Conservation (phyloP, 129 eudicot genomes). For the Chrysanthemum lavandulifolium region DNA sequence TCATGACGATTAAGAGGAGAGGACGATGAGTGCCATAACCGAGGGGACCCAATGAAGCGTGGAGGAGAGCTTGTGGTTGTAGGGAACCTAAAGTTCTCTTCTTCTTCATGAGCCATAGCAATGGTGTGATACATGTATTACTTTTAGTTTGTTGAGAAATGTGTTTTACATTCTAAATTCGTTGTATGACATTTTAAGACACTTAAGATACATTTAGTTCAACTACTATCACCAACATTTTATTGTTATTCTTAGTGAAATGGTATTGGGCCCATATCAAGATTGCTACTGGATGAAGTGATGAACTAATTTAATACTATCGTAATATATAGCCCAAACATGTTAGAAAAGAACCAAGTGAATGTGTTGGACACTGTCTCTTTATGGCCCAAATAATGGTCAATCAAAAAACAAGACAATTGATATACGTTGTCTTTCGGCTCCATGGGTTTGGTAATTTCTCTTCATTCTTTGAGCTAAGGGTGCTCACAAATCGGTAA, state of each 20-base stretch:
- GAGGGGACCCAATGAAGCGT: conserved; percentile 27
- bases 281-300: no score
- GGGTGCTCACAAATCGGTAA: no score
- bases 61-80: conserved; percentile 22
- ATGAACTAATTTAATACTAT: no score
- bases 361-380: no score
- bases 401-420: no score
- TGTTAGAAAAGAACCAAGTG: no score
- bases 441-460: no score
- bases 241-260: conserved; percentile 5
- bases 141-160: conserved; percentile 2
- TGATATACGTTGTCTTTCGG: no score
- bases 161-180: not conserved
- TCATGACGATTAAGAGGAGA: not conserved
- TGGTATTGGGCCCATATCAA: conserved; percentile 13
- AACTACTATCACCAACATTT: conserved; percentile 4
- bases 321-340: no score
- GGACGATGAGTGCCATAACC: conserved; percentile 24
- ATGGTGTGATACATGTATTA: not conserved
- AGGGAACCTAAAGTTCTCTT: conserved; percentile 16
- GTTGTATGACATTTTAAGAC: not conserved
- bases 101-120: conserved; percentile 12
- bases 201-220: conserved; percentile 17
- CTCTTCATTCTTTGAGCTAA: no score
- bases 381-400: no score